These are phyloP conservation scores for Daedaleopsis sinensis DNA, from an alignment of 768 basidiomycete genomes.

Conservation along the genomic window DNA sequence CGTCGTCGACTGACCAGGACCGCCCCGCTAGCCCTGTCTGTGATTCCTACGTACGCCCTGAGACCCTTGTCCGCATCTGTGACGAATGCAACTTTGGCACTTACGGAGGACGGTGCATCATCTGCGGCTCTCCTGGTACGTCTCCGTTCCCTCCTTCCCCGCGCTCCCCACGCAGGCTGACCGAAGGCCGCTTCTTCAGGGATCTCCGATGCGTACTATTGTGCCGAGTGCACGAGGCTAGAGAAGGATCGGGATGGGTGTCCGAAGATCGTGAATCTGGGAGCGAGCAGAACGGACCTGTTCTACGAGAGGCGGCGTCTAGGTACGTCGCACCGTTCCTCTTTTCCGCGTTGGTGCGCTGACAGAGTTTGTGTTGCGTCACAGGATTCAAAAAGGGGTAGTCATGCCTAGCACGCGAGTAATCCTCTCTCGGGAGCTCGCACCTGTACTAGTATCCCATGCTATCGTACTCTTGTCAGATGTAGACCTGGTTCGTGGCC, in stretches of 20 bases:
- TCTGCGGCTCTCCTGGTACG: conserved; percentile 91
- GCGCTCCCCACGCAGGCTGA: background rate
- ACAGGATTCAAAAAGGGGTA: conserved; percentile 73
- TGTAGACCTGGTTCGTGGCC: background rate
- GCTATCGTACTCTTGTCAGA: background rate
- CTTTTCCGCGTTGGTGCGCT: background rate
- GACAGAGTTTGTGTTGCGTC: conserved; percentile 3
- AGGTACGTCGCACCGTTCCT: conserved; percentile 47
- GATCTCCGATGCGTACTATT: conserved; percentile 99
- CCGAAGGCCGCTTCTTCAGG: conserved; percentile 47
- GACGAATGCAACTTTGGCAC: conserved; percentile 99
- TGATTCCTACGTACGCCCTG: conserved; percentile 98
- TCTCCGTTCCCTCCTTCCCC: background rate
- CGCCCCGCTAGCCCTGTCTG: conserved; percentile 78
- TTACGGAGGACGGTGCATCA: conserved; percentile 96
- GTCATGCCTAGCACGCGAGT: background rate
- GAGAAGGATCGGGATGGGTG: conserved; percentile 99
- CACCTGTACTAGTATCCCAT: background rate
- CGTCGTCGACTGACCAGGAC: background rate
- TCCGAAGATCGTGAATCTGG: conserved; percentile 97
- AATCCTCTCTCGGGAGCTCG: background rate
- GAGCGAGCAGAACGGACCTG: conserved; percentile 88
- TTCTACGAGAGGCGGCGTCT: conserved; percentile 90
- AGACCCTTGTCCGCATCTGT: conserved; percentile 96
- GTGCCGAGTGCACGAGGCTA: conserved; percentile 93